Evolutionary conservation across 2,329 filamentous ascomycete genomes (phyloP).

Genomic region (Macrophomina tecta): DNA sequence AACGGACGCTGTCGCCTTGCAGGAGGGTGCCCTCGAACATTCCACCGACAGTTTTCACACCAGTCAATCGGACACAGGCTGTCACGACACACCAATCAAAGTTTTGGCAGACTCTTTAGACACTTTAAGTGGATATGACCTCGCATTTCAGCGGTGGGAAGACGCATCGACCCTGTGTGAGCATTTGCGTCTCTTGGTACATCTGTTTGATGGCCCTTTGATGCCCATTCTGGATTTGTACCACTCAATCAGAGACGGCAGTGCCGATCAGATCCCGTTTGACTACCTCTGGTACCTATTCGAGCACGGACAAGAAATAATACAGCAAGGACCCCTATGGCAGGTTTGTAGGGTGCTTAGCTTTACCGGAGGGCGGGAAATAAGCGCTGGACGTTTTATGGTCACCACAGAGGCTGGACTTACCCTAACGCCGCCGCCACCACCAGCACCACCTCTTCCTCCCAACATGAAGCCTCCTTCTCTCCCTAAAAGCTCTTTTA

Average conservation of each 20-base stretch:
- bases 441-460: background rate
- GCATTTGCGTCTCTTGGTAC: background rate
- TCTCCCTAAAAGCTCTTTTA: background rate
- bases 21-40: too few relatives aligned
- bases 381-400: background rate
- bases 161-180: background rate
- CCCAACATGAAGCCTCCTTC: too few relatives aligned
- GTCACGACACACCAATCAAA: too few relatives aligned
- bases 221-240: background rate
- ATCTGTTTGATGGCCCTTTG: background rate
- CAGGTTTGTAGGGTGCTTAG: background rate
- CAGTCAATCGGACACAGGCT: too few relatives aligned
- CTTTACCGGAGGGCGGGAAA: background rate
- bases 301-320: background rate
- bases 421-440: background rate
- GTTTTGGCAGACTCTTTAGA: too few relatives aligned
- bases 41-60: too few relatives aligned
- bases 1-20: too few relatives aligned
- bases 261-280: background rate
- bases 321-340: background rate
- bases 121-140: too few relatives aligned
- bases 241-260: background rate
- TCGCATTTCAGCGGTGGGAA: too few relatives aligned
- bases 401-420: background rate
- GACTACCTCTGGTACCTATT: background rate